phyloP scores from a whole-genome alignment of 2,329 filamentous ascomycete species.

The Trichoderma lentiforme region DNA sequence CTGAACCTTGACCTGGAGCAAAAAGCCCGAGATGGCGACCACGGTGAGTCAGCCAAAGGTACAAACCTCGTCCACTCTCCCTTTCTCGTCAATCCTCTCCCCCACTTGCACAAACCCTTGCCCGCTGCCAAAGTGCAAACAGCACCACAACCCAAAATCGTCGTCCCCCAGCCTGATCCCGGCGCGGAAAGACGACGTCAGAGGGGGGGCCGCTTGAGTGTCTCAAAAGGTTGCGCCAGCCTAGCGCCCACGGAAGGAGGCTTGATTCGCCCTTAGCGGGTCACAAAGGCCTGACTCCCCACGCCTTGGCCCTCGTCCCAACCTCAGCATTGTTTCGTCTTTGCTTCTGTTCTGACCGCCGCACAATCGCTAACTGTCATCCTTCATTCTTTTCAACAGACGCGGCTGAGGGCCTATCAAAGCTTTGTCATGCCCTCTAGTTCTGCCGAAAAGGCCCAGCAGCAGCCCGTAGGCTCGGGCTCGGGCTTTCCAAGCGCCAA shows the following conservation, averaged over 20 bases:
- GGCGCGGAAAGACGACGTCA: conserved; percentile 30
- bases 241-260: conserved; percentile 29
- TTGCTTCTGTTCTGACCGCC: conserved; percentile 21
- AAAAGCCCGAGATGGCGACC: conserved; percentile 32
- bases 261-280: conserved; percentile 29
- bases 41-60: conserved; percentile 33
- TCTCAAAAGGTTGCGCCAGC: conserved; percentile 35
- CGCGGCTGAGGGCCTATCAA: conserved; percentile 38
- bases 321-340: conserved; percentile 16
- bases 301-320: conserved; percentile 19
- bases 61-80: background rate
- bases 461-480: conserved; percentile 41
- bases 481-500: conserved; percentile 35
- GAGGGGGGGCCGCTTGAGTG: conserved; percentile 34
- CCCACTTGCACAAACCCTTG: conserved; percentile 6
- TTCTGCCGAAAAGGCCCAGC: conserved; percentile 32
- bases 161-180: conserved; percentile 13
- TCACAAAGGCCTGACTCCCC: conserved; percentile 20
- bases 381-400: conserved; percentile 26
- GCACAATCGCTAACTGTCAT: conserved; percentile 22
- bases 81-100: conserved; percentile 11
- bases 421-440: conserved; percentile 37
- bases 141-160: conserved; percentile 6
- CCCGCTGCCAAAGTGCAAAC: conserved; percentile 12
- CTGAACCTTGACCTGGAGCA: background rate